Percentiles rank a stretch among this genome's conserved stretches.
phyloP scores from a whole-genome alignment of 2,329 filamentous ascomycete species.

The Ambrosiella xylebori region DNA sequence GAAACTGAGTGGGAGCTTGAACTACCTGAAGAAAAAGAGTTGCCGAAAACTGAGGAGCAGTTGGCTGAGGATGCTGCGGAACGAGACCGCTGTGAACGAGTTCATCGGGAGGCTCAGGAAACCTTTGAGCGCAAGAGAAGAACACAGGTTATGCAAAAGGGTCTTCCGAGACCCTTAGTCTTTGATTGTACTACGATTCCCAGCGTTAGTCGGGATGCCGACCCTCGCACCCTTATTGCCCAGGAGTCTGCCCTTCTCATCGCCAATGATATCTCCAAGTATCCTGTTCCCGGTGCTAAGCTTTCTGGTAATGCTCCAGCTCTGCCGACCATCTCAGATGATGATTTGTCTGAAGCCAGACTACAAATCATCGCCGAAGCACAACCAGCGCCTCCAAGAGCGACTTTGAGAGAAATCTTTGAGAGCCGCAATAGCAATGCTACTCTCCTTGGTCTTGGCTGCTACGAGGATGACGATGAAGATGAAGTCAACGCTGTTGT shows the following conservation, averaged over 20 bases:
- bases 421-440: slow-evolving; percentile 34
- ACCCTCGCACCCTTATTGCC: slow-evolving; percentile 52
- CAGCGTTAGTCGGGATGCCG: slow-evolving; percentile 31
- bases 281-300: slow-evolving; percentile 49
- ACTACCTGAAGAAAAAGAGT: slow-evolving; percentile 59
- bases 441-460: slow-evolving; percentile 61
- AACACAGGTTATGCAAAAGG: slow-evolving; percentile 79
- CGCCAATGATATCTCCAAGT: slow-evolving; percentile 63
- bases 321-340: slow-evolving; percentile 51
- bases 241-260: slow-evolving; percentile 65
- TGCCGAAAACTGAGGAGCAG: slow-evolving; percentile 35
- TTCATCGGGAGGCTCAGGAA: slow-evolving; percentile 53
- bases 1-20: slow-evolving; percentile 91
- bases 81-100: slow-evolving; percentile 60
- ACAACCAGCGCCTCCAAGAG: slow-evolving; percentile 30
- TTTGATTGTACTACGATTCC: slow-evolving; percentile 57
- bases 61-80: slow-evolving; percentile 47
- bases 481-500: slow-evolving; percentile 48
- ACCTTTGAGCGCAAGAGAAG: slow-evolving; percentile 67
- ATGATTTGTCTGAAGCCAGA: slow-evolving; percentile 55
- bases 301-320: slow-evolving; percentile 43
- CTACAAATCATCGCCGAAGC: slow-evolving; percentile 59
- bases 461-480: slow-evolving; percentile 61
- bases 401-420: slow-evolving; percentile 37
- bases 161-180: slow-evolving; percentile 56